Conservation (phyloP, 768 basidiomycete genomes). For the Russula earlei region DNA sequence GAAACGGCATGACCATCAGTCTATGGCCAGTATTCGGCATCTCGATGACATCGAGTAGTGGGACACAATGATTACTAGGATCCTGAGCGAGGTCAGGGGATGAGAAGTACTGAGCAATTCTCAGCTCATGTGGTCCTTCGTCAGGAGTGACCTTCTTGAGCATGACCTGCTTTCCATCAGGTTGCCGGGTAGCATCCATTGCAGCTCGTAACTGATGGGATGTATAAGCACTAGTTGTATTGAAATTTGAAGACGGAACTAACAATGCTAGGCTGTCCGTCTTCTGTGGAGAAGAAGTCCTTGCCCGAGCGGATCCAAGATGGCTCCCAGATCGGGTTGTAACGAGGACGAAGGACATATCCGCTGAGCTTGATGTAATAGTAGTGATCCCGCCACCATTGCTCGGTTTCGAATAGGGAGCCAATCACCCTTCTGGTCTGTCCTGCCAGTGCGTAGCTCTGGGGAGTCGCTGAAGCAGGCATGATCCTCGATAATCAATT, state of each 20-base stretch:
- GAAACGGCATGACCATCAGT: not conserved
- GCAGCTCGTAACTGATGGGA: not conserved
- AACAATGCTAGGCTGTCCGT: not conserved
- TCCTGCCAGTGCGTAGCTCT: too few species aligned
- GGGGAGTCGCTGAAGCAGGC: not conserved
- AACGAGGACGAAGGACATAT: conserved; percentile 7
- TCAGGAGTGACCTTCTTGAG: conserved; percentile 24
- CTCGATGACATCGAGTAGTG: not conserved
- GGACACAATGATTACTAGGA: conserved; percentile 24
- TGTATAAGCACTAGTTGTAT: not conserved
- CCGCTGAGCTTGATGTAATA: not conserved
- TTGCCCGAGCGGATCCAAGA: not conserved
- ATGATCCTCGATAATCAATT: too few species aligned
- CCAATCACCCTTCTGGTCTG: not conserved
- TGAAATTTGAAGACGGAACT: not conserved
- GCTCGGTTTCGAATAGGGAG: not conserved
- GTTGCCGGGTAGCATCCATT: conserved; percentile 26
- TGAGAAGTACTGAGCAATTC: conserved; percentile 25
- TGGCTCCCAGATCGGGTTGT: not conserved
- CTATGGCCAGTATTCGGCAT: not conserved
- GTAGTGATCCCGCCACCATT: conserved; percentile 7
- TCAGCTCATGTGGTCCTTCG: conserved; percentile 21
- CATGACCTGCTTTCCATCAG: conserved; percentile 25
- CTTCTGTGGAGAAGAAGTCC: not conserved
- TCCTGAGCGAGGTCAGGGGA: not conserved